Conservation (phyloP, 257 asterid genomes). For the Nemophila menziesii region DNA sequence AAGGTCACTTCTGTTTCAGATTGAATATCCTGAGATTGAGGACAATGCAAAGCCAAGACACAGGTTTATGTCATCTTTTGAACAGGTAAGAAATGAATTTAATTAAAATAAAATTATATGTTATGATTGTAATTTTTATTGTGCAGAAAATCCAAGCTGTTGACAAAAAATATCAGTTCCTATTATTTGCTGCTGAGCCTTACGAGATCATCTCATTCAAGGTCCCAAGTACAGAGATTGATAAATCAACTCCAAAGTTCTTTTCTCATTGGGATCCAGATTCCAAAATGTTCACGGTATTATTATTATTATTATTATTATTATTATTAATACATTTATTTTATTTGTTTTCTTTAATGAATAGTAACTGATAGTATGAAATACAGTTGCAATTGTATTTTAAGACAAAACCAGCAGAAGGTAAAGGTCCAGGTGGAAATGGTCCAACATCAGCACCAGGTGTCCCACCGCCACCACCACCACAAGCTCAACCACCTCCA, state of each 20-base stretch:
- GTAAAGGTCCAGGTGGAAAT: constrained; percentile 36
- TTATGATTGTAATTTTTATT: background rate
- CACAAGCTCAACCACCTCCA: constrained; percentile 41
- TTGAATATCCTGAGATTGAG: constrained; percentile 98
- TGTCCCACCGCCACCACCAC: constrained; percentile 50
- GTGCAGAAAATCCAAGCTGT: constrained; percentile 65
- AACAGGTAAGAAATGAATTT: constrained; percentile 46
- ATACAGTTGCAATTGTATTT: constrained; percentile 59
- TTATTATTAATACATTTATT: background rate
- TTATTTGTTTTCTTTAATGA: background rate
- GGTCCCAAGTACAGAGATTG: constrained; percentile 96
- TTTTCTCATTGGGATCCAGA: constrained; percentile 99
- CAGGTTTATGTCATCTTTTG: constrained; percentile 96
- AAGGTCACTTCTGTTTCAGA: constrained; percentile 95
- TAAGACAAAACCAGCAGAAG: constrained; percentile 79
- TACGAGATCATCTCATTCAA: constrained; percentile 83
- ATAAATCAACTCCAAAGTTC: constrained; percentile 94
- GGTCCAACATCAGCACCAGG: constrained; percentile 48
- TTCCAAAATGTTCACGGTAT: constrained; percentile 91
- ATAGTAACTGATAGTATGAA: constrained; percentile 1
- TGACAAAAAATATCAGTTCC: constrained; percentile 80
- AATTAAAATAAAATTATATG: background rate
- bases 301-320: constrained; percentile 8
- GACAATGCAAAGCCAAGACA: constrained; percentile 95
- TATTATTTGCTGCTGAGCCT: constrained; percentile 89